Base-by-base conservation (phyloP, 352 stramenopile species). In the Plasmopara halstedii region DNA sequence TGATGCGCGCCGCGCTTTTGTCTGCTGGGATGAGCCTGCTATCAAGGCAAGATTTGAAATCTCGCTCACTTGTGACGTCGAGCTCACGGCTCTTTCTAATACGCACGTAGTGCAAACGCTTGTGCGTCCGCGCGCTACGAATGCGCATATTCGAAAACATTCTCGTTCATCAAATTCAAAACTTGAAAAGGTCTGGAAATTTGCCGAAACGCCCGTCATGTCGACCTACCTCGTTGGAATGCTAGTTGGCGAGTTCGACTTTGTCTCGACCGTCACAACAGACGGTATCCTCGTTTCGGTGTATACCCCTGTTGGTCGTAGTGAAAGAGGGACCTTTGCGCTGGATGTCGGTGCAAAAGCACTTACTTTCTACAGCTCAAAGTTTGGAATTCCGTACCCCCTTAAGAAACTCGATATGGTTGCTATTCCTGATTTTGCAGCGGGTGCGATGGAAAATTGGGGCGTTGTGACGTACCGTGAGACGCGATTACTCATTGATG, bases 391-490 rank as follows among this genome's bases (percentile, higher is more conserved):
- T 25, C 65, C 71, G 19, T 99, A 99, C 70, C 96, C 96, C 9
- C 62, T 99, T 8, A 95, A 96, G 40, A 99, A 99, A 73, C 67
- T 98, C 40, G 96, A 99, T 65, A 98, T 99, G 91, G 63, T 98
- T 23, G 90, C 86, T n/a, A 97, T 98, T 58, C 86, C 89, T 4
- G 94, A 98, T 53, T 98, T 98, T 63, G 90, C 85, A 13, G 95
- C 95, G 25, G 96, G 96, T 64, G 85, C 97, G 53, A 95, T 98
- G 95, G 94, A 96, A 70, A 95, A 96, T 71, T 95, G 87, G 90
- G 91, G 93, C 18, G 67, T 98, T 4, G 83, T 99, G 3, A 99
- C 95, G n/a, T 99, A 99, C 63, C 73, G 95, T 14, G 95, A 99
- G 68, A 96, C 85, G 13, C 68, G 81, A 31, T 61, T 97, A 18